phyloP scores from a whole-genome alignment of 2,329 filamentous ascomycete genomes.

The Calcarisporium arbuscula region DNA sequence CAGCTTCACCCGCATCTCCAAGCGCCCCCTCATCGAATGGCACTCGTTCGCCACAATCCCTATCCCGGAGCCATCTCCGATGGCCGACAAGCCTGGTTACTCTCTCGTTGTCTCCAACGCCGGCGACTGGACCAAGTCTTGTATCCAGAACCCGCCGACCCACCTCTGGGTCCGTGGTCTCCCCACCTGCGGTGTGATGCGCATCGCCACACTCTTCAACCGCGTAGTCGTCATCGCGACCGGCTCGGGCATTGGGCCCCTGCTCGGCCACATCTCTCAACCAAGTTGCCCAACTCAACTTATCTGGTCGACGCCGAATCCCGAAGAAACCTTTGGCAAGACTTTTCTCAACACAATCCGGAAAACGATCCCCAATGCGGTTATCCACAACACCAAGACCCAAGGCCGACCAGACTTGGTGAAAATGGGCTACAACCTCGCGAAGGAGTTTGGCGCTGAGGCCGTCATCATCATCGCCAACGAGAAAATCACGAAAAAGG shows the following conservation, averaged over 20 bases:
- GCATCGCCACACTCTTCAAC: slow-evolving; percentile 59
- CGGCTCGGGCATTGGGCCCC: slow-evolving; percentile 67
- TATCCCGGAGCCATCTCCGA: slow-evolving; percentile 32
- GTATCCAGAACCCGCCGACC: slow-evolving; percentile 55
- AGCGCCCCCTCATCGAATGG: slow-evolving; percentile 61
- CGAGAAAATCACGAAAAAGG: slow-evolving; percentile 56
- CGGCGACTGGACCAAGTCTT: slow-evolving; percentile 65
- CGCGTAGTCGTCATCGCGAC: slow-evolving; percentile 63
- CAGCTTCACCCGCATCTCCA: slow-evolving; percentile 48
- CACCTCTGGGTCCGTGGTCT: slow-evolving; percentile 63
- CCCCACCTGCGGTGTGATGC: slow-evolving; percentile 61
- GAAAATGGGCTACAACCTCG: slow-evolving; percentile 44
- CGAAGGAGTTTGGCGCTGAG: slow-evolving; percentile 52
- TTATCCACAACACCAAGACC: slow-evolving; percentile 60
- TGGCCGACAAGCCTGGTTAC: slow-evolving; percentile 40
- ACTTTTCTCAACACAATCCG: slow-evolving; percentile 50
- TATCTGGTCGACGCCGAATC: slow-evolving; percentile 62
- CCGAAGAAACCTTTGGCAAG: slow-evolving; percentile 55
- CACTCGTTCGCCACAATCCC: slow-evolving; percentile 73
- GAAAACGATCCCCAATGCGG: slow-evolving; percentile 51
- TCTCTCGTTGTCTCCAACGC: slow-evolving; percentile 66
- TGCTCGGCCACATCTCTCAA: slow-evolving; percentile 52
- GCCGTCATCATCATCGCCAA: slow-evolving; percentile 71
- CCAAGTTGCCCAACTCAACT: slow-evolving; percentile 49
- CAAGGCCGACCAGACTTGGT: slow-evolving; percentile 54